A percentile compares a stretch with the other conserved stretches of the same genome.
Evolutionary conservation across 2,329 filamentous ascomycete species (phyloP).

Genomic region (Lachnum nothofagi): DNA sequence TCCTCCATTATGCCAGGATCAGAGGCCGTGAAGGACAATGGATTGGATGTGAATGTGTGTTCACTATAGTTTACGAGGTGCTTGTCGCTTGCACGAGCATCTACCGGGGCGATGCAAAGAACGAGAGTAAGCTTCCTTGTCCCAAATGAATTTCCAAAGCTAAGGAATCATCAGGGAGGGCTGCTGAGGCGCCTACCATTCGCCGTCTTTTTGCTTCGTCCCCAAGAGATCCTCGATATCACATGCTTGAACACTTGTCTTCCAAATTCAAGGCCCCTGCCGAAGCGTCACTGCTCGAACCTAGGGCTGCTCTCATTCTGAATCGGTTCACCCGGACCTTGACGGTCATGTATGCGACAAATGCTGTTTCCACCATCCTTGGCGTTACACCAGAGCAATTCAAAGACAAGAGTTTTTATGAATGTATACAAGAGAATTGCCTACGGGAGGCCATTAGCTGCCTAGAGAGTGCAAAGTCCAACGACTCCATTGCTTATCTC

Average conservation of each 20-base stretch:
- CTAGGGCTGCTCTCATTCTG: slow-evolving; percentile 75
- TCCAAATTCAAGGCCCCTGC: slow-evolving; percentile 67
- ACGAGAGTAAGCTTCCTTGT: slow-evolving; percentile 58
- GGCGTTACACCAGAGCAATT: slow-evolving; percentile 66
- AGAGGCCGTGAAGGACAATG: slow-evolving; percentile 63
- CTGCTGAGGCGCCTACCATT: slow-evolving; percentile 70
- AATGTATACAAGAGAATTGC: slow-evolving; percentile 75
- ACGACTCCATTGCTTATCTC: slow-evolving; percentile 85
- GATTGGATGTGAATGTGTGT: slow-evolving; percentile 81
- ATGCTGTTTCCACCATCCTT: slow-evolving; percentile 68
- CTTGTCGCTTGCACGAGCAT: slow-evolving; percentile 79
- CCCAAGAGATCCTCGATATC: slow-evolving; percentile 76
- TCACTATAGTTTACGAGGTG: slow-evolving; percentile 83
- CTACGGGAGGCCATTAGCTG: slow-evolving; percentile 71
- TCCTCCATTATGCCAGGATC: slow-evolving; percentile 73
- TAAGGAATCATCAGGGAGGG: slow-evolving; percentile 53
- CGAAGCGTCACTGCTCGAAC: slow-evolving; percentile 62
- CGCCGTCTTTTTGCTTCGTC: slow-evolving; percentile 76
- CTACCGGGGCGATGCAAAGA: slow-evolving; percentile 63
- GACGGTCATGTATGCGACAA: slow-evolving; percentile 81
- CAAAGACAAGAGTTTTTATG: slow-evolving; percentile 76
- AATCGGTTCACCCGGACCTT: slow-evolving; percentile 81
- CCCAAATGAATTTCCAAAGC: neutral
- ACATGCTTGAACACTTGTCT: slow-evolving; percentile 82
- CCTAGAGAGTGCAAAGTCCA: slow-evolving; percentile 79